A percentile compares a stretch with the other conserved stretches of the same genome.
These are phyloP conservation scores for Asterophora lycoperdoides DNA, from an alignment of 768 basidiomycete genomes.

Conservation along the genomic window DNA sequence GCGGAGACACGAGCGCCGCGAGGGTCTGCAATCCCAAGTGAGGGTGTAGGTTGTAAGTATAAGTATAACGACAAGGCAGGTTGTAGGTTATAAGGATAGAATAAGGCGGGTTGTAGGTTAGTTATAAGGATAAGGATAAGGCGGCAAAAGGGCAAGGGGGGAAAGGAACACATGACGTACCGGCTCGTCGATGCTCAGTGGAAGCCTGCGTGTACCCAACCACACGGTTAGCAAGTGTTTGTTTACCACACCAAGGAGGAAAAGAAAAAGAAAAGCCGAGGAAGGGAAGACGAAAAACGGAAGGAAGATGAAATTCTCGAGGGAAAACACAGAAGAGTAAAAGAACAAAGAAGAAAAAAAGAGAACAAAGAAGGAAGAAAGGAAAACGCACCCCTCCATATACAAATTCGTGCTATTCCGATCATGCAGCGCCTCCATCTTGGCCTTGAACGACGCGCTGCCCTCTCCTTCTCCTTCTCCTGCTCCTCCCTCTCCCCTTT, in stretches of 20 bases:
- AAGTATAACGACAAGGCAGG: no score
- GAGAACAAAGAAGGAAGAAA: not conserved
- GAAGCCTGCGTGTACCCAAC: constrained; percentile 48
- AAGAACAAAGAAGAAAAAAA: not conserved
- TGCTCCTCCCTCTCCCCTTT: no score
- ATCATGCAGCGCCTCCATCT: constrained; percentile 74
- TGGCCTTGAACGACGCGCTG: constrained; percentile 60
- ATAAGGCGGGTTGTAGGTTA: no score
- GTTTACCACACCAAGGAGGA: no score
- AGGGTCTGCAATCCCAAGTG: constrained; percentile 48
- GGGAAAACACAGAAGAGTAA: no score
- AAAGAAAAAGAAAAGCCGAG: not conserved
- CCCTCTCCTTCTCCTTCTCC: no score
- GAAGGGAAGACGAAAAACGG: no score
- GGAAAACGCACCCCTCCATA: constrained; percentile 58
- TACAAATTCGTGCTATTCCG: constrained; percentile 70
- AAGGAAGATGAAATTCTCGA: no score
- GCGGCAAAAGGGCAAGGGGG: no score
- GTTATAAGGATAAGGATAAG: no score
- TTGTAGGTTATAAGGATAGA: no score
- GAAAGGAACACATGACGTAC: constrained; percentile 35
- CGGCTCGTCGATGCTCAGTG: constrained; percentile 63
- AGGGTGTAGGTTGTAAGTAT: no score
- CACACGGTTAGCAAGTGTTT: not conserved
- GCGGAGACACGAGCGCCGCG: constrained; percentile 59